Conservation (phyloP, 2,329 filamentous ascomycete genomes). For the Fusarium oligoseptatum region DNA sequence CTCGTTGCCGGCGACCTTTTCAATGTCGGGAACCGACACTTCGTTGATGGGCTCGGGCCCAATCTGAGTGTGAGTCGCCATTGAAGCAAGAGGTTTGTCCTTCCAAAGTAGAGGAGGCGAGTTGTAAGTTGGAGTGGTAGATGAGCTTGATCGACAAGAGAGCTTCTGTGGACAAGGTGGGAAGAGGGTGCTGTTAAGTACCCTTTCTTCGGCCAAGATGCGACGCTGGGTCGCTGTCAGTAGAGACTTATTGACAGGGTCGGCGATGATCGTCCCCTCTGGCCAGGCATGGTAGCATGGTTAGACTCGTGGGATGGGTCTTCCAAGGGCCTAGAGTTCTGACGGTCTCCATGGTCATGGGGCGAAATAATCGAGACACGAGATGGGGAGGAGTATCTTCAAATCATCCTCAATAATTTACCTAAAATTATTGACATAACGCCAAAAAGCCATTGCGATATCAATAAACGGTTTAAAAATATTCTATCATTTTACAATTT, state of each 20-base stretch:
- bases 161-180: not conserved
- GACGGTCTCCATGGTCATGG: not conserved
- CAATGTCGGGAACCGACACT: slow-evolving; percentile 20
- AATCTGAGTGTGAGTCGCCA: slow-evolving; percentile 18
- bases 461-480: not conserved
- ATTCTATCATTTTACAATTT: not conserved
- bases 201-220: slow-evolving; percentile 3
- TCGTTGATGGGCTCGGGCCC: slow-evolving; percentile 27
- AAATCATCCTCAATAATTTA: not conserved
- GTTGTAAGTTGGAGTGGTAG: not conserved
- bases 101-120: not conserved
- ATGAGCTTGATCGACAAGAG: slow-evolving; percentile 1
- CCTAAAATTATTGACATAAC: not conserved
- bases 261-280: slow-evolving; percentile 19
- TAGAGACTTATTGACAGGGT: slow-evolving; percentile 8
- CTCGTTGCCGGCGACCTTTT: slow-evolving; percentile 18
- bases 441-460: not conserved
- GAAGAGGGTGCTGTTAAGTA: slow-evolving; percentile 20
- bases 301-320: slow-evolving; percentile 18
- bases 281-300: slow-evolving; percentile 4
- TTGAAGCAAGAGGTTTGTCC: not conserved
- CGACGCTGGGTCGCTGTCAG: slow-evolving; percentile 17
- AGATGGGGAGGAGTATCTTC: not conserved
- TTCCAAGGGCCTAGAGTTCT: not conserved
- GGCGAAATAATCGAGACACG: not conserved